Percentiles rank a stretch among this genome's conserved stretches.
These are phyloP conservation scores for Taxillus chinensis DNA, from an alignment of 164 flowering plant genomes.

Conservation along the genomic window DNA sequence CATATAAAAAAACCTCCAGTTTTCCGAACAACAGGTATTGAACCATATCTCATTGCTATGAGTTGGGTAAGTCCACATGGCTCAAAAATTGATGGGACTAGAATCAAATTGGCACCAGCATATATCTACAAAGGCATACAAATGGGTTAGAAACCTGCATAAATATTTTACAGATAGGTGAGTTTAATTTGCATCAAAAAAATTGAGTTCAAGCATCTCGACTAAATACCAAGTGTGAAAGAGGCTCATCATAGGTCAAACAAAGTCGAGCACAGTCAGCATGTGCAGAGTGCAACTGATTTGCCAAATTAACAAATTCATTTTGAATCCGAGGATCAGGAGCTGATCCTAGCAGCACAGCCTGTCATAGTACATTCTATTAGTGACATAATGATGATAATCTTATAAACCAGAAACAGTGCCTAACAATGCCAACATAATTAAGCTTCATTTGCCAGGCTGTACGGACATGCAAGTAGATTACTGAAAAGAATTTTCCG, in stretches of 20 bases:
- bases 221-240: slow-evolving; percentile 80
- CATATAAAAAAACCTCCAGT: slow-evolving; percentile 64
- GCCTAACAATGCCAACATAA: not conserved
- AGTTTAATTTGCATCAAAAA: not conserved
- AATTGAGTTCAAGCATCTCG: not conserved
- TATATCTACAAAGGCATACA: slow-evolving; percentile 49
- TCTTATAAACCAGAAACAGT: too few species aligned
- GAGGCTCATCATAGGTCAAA: slow-evolving; percentile 94
- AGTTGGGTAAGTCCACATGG: slow-evolving; percentile 98
- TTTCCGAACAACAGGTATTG: slow-evolving; percentile 89
- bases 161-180: not conserved
- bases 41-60: slow-evolving; percentile 92
- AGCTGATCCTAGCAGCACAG: slow-evolving; percentile 94
- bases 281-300: slow-evolving; percentile 70
- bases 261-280: slow-evolving; percentile 70
- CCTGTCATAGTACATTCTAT: slow-evolving; percentile 32
- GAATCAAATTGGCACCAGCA: slow-evolving; percentile 88
- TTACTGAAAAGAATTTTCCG: too few species aligned
- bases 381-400: not conserved
- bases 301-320: slow-evolving; percentile 81
- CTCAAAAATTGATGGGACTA: slow-evolving; percentile 96
- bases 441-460: not conserved
- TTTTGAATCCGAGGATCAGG: slow-evolving; percentile 95
- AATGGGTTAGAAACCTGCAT: not conserved
- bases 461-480: too few species aligned